These are phyloP conservation scores for Oxyria digyna DNA, from an alignment of 148 eudicot genomes.

Conservation along the genomic window DNA sequence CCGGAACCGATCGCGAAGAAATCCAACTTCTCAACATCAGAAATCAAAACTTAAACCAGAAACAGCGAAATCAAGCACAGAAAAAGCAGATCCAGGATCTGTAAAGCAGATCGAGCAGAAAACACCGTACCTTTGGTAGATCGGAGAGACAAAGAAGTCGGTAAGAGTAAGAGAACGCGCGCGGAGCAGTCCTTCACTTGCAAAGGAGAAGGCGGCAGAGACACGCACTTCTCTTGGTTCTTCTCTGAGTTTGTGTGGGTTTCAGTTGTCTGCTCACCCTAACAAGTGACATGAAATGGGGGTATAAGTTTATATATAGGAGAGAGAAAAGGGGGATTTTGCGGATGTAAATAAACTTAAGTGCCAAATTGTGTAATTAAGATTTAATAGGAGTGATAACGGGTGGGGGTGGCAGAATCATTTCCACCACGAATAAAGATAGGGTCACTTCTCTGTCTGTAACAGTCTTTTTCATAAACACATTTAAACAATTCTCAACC, in stretches of 20 bases:
- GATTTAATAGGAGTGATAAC: neutral
- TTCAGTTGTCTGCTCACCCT: conserved; percentile 1
- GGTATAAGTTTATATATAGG: neutral
- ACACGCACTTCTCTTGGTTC: conserved; percentile 3
- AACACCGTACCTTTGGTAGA: neutral
- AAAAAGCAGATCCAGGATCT: neutral
- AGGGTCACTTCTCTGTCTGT: conserved; percentile 7
- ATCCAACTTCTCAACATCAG: neutral
- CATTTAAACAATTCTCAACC: neutral
- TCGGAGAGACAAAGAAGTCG: neutral
- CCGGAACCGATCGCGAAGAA: neutral
- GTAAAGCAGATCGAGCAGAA: neutral
- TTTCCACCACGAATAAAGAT: conserved; percentile 9
- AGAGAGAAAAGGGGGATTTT: neutral
- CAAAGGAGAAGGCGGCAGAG: conserved; percentile 6
- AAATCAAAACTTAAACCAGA: neutral
- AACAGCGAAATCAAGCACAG: neutral
- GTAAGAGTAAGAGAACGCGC: neutral
- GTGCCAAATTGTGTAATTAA: neutral
- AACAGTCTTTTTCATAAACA: conserved; percentile 1
- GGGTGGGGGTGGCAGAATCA: conserved; percentile 5
- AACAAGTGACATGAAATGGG: neutral
- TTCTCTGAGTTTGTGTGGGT: neutral
- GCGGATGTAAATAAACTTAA: neutral
- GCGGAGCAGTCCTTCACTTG: conserved; percentile 4